These are phyloP conservation scores for Diaporthe sp. DNA, from an alignment of 2,329 filamentous ascomycete species.

Conservation along the genomic window DNA sequence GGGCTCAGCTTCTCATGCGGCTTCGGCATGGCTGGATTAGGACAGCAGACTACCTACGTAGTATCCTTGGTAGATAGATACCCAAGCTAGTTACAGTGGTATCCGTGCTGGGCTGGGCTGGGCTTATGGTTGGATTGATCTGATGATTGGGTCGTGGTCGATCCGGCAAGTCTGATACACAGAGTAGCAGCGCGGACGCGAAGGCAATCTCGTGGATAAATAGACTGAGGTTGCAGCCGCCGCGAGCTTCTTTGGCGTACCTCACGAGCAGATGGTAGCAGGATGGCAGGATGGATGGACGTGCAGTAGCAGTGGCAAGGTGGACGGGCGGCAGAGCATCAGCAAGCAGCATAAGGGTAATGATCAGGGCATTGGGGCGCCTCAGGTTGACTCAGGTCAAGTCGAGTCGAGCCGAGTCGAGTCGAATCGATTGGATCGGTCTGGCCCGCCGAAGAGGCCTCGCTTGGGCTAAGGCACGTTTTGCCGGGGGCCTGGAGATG, in stretches of 20 bases:
- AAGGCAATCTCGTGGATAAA: slow-evolving; percentile 26
- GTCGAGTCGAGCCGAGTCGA: slow-evolving; percentile 2
- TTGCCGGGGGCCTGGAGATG: slow-evolving; percentile 28
- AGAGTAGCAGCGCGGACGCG: slow-evolving; percentile 25
- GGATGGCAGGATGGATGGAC: neutral
- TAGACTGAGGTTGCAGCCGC: slow-evolving; percentile 29
- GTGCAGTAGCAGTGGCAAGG: neutral
- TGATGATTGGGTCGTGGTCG: slow-evolving; percentile 27
- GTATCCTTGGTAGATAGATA: neutral
- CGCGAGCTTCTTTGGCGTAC: slow-evolving; percentile 17
- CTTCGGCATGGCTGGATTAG: neutral
- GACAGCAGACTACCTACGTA: slow-evolving; percentile 1
- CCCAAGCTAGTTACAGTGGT: neutral
- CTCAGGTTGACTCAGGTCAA: neutral
- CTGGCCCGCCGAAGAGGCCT: slow-evolving; percentile 26
- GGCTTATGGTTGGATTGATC: slow-evolving; percentile 17
- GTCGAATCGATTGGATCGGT: slow-evolving; percentile 25
- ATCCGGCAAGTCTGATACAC: slow-evolving; percentile 30
- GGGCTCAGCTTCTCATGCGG: neutral
- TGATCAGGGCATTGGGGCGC: neutral
- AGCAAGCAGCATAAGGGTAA: neutral
- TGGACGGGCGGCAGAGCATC: neutral
- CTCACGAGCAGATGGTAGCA: neutral
- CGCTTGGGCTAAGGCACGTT: slow-evolving; percentile 25
- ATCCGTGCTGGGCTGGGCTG: slow-evolving; percentile 1